phyloP scores from a whole-genome alignment of 2,329 filamentous ascomycete species.

The Calcarisporium arbuscula region DNA sequence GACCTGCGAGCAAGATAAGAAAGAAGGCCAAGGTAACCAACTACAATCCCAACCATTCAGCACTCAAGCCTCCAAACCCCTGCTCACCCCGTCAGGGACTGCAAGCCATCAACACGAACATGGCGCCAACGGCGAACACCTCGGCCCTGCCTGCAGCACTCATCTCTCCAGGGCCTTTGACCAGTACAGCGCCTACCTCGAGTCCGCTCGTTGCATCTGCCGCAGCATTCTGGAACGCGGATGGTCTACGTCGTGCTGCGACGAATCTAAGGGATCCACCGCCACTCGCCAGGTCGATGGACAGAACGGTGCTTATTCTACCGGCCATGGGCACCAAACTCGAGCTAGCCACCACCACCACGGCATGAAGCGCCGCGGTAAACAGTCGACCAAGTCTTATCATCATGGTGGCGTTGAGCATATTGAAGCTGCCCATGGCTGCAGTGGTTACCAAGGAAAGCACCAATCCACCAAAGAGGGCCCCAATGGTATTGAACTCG shows the following conservation, averaged over 20 bases:
- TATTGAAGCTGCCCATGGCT: slow-evolving; percentile 8
- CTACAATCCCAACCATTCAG: slow-evolving; percentile 2
- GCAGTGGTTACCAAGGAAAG: slow-evolving; percentile 7
- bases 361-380: slow-evolving; percentile 14
- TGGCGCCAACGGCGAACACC: slow-evolving; percentile 19
- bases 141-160: slow-evolving; percentile 20
- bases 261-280: slow-evolving; percentile 8
- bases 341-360: slow-evolving; percentile 14
- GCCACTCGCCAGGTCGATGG: background rate
- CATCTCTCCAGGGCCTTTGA: slow-evolving; percentile 26
- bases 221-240: slow-evolving; percentile 24
- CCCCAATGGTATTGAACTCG: background rate
- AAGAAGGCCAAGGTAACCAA: slow-evolving; percentile 18
- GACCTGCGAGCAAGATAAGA: slow-evolving; percentile 17
- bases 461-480: slow-evolving; percentile 5
- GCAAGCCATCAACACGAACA: slow-evolving; percentile 18
- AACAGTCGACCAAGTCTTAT: slow-evolving; percentile 10
- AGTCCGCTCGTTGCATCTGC: slow-evolving; percentile 31
- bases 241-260: slow-evolving; percentile 21
- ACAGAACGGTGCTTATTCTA: slow-evolving; percentile 1
- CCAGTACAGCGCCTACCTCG: slow-evolving; percentile 27
- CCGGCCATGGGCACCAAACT: slow-evolving; percentile 6
- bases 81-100: slow-evolving; percentile 9
- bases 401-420: slow-evolving; percentile 4
- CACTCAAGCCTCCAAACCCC: background rate